A percentile compares a stretch with the other conserved stretches of the same genome.
phyloP scores from a whole-genome alignment of 1,139 yeast genomes.

The Suhomyces atakaporum region DNA sequence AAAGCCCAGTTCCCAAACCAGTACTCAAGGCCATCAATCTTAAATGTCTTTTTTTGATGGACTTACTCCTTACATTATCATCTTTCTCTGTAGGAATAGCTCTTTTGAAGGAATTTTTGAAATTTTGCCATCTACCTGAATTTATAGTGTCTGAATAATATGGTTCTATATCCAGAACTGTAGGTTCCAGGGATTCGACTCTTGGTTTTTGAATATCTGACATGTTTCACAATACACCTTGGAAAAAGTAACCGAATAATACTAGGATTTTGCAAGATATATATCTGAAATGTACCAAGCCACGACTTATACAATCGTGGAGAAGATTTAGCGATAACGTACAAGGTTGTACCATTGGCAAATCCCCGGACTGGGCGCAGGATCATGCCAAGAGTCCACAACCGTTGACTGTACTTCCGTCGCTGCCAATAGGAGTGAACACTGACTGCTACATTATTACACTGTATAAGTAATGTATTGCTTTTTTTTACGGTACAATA shows the following conservation, averaged over 20 bases:
- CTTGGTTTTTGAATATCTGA: conserved; percentile 7
- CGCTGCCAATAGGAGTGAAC: not conserved
- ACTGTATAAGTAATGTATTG: conserved; percentile 1
- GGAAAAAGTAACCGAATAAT: too few species aligned
- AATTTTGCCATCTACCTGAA: conserved; percentile 13
- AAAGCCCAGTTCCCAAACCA: conserved; percentile 41
- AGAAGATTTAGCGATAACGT: conserved; percentile 1
- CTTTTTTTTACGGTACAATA: conserved; percentile 4
- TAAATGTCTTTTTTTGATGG: conserved; percentile 26
- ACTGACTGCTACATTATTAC: not conserved
- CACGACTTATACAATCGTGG: conserved; percentile 7
- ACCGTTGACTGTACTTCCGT: conserved; percentile 2
- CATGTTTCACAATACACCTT: too few species aligned
- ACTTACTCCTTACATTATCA: conserved; percentile 13
- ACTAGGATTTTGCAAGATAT: not conserved
- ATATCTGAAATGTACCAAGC: conserved; percentile 5
- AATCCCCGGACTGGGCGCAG: conserved; percentile 2
- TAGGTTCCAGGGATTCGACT: conserved; percentile 7
- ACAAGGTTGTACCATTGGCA: not conserved
- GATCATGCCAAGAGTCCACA: conserved; percentile 4
- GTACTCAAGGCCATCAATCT: conserved; percentile 37
- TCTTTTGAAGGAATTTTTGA: conserved; percentile 18
- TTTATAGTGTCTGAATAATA: conserved; percentile 10
- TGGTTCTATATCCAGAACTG: conserved; percentile 15
- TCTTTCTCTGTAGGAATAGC: conserved; percentile 14